Base-by-base conservation (phyloP, 208 protist genomes). In the Sergeia podlipaevii region DNA sequence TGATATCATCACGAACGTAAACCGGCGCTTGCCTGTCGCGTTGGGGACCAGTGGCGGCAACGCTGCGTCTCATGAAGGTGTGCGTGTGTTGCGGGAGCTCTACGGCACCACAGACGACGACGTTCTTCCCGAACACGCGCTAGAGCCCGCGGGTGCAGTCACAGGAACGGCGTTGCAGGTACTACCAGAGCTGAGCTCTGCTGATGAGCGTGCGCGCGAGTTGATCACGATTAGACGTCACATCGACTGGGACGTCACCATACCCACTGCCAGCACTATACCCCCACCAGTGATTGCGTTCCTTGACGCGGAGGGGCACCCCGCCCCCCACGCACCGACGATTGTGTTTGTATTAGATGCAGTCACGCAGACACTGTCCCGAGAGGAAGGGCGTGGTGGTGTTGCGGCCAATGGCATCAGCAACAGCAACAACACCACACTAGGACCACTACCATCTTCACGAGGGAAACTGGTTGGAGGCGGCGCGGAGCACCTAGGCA, bases 281-380 rank as follows among this genome's bases (percentile, higher is more conserved):
- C 73, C 72, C 11, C 70, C 72, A 29, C 77, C 77, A n/a, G 59
- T 46, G 24, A 85, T 85, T 47, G 55, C 77, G 47, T 85, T 85
- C 45, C 70, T 78, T 4, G 65, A 69, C 10, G 56, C 24, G 5
- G 53, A 64, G 45, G 77, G 73, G 13, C 49, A 51, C 11, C 68
- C 73, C 1, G 52, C 71, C 24, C 0, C 47, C 27, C 46, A 62
- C 23, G 13, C 74, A 20, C 10, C 34, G 21, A 5, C 23, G 11
- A 42, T 82, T 5, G 4, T 36, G 37, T 75, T 74, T 32, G 39
- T 15, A 1, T 55, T 82, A 8, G 61, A 82, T 52, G 60, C 69
- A 20, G 33, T 10, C 37, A 74, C 65, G 2, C 60, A 74, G 8
- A 23, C 33, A 13, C 48, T 74, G 50, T 30, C 53, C 41, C 60